A percentile compares a stretch with the other conserved stretches of the same genome.
phyloP scores from a whole-genome alignment of 768 basidiomycete species.

The Strobilomyces echinocephalus region DNA sequence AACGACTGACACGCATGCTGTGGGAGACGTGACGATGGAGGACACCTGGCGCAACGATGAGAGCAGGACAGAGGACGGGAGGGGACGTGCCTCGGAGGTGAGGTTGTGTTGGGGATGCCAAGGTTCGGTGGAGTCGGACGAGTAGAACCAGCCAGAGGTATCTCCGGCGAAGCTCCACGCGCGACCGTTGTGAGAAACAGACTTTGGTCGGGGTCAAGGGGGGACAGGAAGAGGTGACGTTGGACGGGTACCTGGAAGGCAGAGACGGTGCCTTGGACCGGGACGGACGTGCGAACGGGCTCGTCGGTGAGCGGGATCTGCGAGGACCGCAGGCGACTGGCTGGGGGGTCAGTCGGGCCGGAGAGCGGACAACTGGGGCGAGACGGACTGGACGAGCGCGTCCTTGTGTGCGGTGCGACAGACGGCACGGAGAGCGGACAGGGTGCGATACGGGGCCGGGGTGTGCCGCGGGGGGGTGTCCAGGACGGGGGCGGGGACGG shows the following conservation, averaged over 20 bases:
- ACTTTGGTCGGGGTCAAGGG: conserved; percentile 22
- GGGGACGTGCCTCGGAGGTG: conserved; percentile 18
- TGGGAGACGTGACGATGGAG: conserved; percentile 45
- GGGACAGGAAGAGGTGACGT: neutral
- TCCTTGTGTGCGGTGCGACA: conserved; percentile 19
- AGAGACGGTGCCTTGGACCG: conserved; percentile 35
- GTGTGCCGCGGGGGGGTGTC: neutral
- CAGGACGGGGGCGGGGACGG: neutral
- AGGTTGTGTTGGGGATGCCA: conserved; percentile 46
- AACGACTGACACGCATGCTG: conserved; percentile 44
- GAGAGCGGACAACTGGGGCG: neutral
- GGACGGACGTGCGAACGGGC: conserved; percentile 23
- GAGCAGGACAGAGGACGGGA: neutral
- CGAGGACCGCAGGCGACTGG: conserved; percentile 35
- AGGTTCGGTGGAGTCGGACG: conserved; percentile 17
- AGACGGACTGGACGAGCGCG: conserved; percentile 25
- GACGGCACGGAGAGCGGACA: conserved; percentile 16
- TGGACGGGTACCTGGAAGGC: conserved; percentile 42
- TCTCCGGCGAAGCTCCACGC: conserved; percentile 47
- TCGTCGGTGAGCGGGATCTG: conserved; percentile 39
- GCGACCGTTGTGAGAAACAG: conserved; percentile 30
- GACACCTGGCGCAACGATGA: conserved; percentile 38
- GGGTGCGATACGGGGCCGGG: neutral
- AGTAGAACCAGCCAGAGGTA: conserved; percentile 48
- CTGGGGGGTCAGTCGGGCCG: conserved; percentile 22